phyloP scores from a whole-genome alignment of 495 filamentous ascomycete species.

The Penicillium longicatenatum region DNA sequence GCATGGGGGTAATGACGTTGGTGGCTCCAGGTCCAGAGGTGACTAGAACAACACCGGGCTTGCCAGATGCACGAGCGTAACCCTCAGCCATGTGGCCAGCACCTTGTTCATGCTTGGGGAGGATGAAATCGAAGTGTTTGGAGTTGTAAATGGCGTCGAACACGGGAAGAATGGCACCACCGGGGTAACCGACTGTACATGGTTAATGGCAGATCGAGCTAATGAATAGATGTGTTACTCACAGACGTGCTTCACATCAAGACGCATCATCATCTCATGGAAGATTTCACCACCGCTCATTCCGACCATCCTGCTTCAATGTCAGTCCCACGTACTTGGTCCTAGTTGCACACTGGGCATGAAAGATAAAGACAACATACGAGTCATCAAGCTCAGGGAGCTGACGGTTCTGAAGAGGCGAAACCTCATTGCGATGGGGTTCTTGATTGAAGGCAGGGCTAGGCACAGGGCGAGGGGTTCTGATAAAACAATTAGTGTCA shows the following conservation, averaged over 20 bases:
- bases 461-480: slow-evolving; percentile 56
- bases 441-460: slow-evolving; percentile 73
- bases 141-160: slow-evolving; percentile 69
- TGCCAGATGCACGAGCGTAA: slow-evolving; percentile 62
- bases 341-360: background rate
- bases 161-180: slow-evolving; percentile 52
- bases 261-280: slow-evolving; percentile 98
- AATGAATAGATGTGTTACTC: slow-evolving; percentile 41
- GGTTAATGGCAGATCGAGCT: background rate
- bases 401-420: slow-evolving; percentile 65
- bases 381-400: slow-evolving; percentile 73
- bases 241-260: slow-evolving; percentile 90
- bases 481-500: slow-evolving; percentile 12
- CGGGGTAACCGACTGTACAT: slow-evolving; percentile 34
- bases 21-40: slow-evolving; percentile 68
- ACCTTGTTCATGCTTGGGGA: slow-evolving; percentile 65
- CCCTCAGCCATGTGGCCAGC: slow-evolving; percentile 69
- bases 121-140: slow-evolving; percentile 62
- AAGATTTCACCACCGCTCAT: slow-evolving; percentile 96
- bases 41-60: slow-evolving; percentile 64
- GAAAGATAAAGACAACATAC: slow-evolving; percentile 34
- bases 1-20: slow-evolving; percentile 64
- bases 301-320: slow-evolving; percentile 74
- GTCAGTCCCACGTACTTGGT: slow-evolving; percentile 7
- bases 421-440: slow-evolving; percentile 61